These are phyloP conservation scores for Diddensiella transvaalensis DNA, from an alignment of 805 yeast species.

Conservation along the genomic window DNA sequence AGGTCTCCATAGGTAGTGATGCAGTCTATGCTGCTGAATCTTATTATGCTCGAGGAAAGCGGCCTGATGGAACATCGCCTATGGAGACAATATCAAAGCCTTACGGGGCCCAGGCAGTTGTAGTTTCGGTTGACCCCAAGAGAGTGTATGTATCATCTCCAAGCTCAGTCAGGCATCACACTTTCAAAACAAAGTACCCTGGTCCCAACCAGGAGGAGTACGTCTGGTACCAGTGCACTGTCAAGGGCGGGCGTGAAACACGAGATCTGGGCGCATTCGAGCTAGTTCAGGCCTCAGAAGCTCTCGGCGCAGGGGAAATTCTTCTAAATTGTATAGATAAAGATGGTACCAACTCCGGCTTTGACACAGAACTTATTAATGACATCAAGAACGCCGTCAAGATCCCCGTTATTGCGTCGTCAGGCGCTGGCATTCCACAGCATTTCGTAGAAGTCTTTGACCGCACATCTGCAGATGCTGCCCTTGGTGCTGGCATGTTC, in stretches of 20 bases:
- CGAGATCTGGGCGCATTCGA: constrained; percentile 90
- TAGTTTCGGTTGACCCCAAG: constrained; percentile 96
- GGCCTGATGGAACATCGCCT: constrained; percentile 73
- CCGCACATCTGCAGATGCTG: constrained; percentile 86
- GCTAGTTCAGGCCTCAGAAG: constrained; percentile 83
- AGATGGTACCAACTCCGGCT: constrained; percentile 96
- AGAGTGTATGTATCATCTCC: constrained; percentile 72
- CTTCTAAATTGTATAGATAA: constrained; percentile 91
- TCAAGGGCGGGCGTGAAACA: constrained; percentile 92
- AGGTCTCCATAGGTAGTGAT: constrained; percentile 96
- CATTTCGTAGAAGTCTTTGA: constrained; percentile 88
- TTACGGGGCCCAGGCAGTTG: constrained; percentile 97
- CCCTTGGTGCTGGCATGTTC: constrained; percentile 98
- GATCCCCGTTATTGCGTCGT: constrained; percentile 95
- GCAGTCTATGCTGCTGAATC: constrained; percentile 90
- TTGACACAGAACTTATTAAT: constrained; percentile 76
- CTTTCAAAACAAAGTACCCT: constrained; percentile 57
- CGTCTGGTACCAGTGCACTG: constrained; percentile 93
- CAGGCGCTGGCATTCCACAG: constrained; percentile 93
- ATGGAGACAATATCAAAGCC: constrained; percentile 90
- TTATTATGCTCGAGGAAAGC: constrained; percentile 56
- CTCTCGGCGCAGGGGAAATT: constrained; percentile 94
- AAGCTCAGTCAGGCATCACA: constrained; percentile 53
- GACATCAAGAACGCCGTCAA: constrained; percentile 72
- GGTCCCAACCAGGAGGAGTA: constrained; percentile 89